phyloP scores from a whole-genome alignment of 2,329 filamentous ascomycete genomes.

The Endocalyx cinctus region DNA sequence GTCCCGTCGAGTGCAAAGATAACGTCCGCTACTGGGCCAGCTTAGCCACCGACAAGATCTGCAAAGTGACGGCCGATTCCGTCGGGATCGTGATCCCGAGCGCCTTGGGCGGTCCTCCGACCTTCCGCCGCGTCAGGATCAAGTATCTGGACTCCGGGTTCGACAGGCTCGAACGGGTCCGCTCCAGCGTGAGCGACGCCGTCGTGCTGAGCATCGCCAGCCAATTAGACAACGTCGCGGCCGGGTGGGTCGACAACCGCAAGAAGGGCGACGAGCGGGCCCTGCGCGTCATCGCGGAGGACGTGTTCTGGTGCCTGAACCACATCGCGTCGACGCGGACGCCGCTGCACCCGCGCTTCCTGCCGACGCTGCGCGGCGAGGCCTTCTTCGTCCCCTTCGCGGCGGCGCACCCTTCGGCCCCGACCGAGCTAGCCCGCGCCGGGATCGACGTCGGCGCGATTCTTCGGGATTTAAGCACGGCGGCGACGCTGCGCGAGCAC shows the following conservation, averaged over 20 bases:
- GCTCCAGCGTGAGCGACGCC: constrained; percentile 11
- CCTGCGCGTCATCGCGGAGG: constrained; percentile 12
- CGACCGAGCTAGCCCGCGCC: constrained; percentile 13
- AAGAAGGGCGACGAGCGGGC: constrained; percentile 5
- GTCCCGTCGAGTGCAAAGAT: constrained; percentile 29
- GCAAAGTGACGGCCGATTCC: constrained; percentile 30
- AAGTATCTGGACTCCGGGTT: constrained; percentile 31
- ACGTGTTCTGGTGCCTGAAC: constrained; percentile 20
- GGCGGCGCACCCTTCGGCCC: constrained; percentile 4
- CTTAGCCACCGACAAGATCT: constrained; percentile 36
- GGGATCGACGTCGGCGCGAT: constrained; percentile 21
- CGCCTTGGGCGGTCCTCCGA: constrained; percentile 26
- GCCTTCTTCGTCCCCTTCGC: constrained; percentile 22
- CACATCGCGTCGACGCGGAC: constrained; percentile 4
- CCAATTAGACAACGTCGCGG: constrained; percentile 22
- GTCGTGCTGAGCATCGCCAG: constrained; percentile 18
- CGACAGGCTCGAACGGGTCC: constrained; percentile 18
- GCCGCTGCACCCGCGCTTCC: constrained; percentile 6
- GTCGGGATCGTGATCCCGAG: constrained; percentile 44
- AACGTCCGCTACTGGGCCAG: constrained; percentile 38
- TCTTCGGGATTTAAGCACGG: constrained; percentile 8
- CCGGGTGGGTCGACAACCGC: constrained; percentile 15
- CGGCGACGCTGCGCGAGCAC: constrained; percentile 17
- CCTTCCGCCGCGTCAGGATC: constrained; percentile 30
- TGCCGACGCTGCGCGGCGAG: constrained; percentile 21